These are phyloP conservation scores for Colletotrichum zoysiae DNA, from an alignment of 2,329 filamentous ascomycete genomes.

Conservation along the genomic window DNA sequence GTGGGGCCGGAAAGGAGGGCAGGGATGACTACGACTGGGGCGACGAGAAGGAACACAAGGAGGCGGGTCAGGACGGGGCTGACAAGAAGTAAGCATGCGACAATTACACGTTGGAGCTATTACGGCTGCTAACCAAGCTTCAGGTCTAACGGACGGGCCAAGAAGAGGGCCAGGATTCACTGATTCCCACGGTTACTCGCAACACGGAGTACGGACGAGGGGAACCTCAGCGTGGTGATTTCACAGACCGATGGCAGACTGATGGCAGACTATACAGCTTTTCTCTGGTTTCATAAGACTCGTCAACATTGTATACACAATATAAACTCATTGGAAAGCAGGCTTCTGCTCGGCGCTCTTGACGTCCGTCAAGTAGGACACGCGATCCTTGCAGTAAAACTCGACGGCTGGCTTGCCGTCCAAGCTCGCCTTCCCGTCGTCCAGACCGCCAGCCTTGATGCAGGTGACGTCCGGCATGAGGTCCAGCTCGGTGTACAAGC, in stretches of 20 bases:
- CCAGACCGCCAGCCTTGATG: conserved; percentile 65
- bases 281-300: not conserved
- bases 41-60: not conserved
- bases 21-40: conserved; percentile 15
- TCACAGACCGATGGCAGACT: not conserved
- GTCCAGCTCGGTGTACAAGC: conserved; percentile 65
- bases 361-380: conserved; percentile 56
- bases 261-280: not conserved
- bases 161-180: conserved; percentile 22
- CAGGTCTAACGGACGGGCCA: not conserved
- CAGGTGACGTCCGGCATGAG: conserved; percentile 63
- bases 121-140: not conserved
- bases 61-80: not conserved
- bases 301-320: not conserved
- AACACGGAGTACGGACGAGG: not conserved
- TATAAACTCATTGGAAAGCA: not conserved
- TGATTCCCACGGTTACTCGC: not conserved
- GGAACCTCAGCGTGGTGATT: not conserved
- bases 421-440: conserved; percentile 60
- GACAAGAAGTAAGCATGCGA: not conserved
- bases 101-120: too few species aligned
- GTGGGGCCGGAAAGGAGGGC: conserved; percentile 10
- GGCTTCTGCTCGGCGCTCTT: conserved; percentile 63
- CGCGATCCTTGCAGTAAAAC: conserved; percentile 65
- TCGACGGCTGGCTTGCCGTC: conserved; percentile 60